Evolutionary conservation across 2,329 filamentous ascomycete species (phyloP), one percentile per base, ranked within the genome.

Genomic region (Clathrospora elynae): DNA sequence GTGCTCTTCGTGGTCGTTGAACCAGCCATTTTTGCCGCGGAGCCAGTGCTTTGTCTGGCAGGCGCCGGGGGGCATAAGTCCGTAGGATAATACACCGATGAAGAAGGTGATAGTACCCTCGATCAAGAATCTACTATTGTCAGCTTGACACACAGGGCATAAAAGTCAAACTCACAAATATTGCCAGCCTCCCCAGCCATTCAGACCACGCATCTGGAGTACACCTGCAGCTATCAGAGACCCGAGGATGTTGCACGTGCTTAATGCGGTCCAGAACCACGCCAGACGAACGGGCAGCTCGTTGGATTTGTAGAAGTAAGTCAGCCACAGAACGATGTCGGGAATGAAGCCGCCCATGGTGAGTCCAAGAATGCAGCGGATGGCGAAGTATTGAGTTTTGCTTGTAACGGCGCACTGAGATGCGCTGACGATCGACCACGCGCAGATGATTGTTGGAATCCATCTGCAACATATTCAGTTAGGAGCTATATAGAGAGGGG

Each of bases 1-100:
- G 36, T 73, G 72, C 55, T 85, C 82, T 2, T 75, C 83, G 2
- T 75, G 75, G 30, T 83, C 79, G 2, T 58, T 78, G 62, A 85
- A 86, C 79, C 81, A 86, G 1, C 82, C 83, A 38, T 78, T 77
- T 8, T 79, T 80, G 6, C 62, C 59, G 8, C 80, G 75, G 55
- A 80, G 80, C 77, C 78, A 81, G 31, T 73, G 78, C 28, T 72
- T 73, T 0, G 81, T 84, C 49, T 82, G 75, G 3, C 44, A 49
- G 2, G 65, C 56, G n/a, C 61, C 66, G 1, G 67, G 61, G 2
- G 81, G 80, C 75, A 85, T 81, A 14, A 82, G 71, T 8, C 78
- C 73, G 53, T 75, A 81, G 0, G 79, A 75, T 7, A 77, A 58
- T 1, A 84, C 36, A 2, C 82, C 81, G 16, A 84, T 72, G 2